These are phyloP conservation scores for Zygoascus flipseniorum DNA, from an alignment of 805 yeast species.

Conservation along the genomic window DNA sequence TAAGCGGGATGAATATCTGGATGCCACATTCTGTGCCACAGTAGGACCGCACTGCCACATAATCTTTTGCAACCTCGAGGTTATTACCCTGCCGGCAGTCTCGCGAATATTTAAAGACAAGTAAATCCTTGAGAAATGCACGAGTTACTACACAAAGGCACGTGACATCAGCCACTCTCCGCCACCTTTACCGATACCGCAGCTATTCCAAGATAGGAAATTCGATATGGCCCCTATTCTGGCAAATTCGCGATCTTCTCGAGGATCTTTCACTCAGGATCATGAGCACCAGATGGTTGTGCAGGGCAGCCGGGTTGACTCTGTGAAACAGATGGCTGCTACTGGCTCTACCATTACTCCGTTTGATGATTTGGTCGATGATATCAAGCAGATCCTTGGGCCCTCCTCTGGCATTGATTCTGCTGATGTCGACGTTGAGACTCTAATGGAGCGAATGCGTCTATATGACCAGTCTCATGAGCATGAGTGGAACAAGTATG, in stretches of 20 bases:
- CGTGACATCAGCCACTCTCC: background rate
- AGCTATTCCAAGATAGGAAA: background rate
- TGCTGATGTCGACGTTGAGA: conserved; percentile 46
- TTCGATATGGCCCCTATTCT: background rate
- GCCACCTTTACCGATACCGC: no score
- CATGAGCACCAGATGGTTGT: background rate
- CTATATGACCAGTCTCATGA: conserved; percentile 33
- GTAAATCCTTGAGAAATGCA: background rate
- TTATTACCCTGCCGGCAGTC: background rate
- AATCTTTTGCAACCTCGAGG: background rate
- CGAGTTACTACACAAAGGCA: background rate
- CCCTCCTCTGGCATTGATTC: conserved; percentile 31
- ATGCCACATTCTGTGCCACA: background rate
- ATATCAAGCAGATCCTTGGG: conserved; percentile 29
- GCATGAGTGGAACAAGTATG: conserved; percentile 51
- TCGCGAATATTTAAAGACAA: background rate
- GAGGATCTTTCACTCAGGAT: background rate
- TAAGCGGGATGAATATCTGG: no score
- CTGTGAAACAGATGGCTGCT: background rate
- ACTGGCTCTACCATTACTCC: background rate
- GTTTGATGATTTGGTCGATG: conserved; percentile 23
- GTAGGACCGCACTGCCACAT: background rate
- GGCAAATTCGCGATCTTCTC: background rate
- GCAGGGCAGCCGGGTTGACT: background rate
- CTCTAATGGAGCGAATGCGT: conserved; percentile 39